Percentiles rank a stretch among this genome's conserved stretches.
Conservation (phyloP, 2,329 filamentous ascomycete genomes). For the Talaromyces funiculosus region DNA sequence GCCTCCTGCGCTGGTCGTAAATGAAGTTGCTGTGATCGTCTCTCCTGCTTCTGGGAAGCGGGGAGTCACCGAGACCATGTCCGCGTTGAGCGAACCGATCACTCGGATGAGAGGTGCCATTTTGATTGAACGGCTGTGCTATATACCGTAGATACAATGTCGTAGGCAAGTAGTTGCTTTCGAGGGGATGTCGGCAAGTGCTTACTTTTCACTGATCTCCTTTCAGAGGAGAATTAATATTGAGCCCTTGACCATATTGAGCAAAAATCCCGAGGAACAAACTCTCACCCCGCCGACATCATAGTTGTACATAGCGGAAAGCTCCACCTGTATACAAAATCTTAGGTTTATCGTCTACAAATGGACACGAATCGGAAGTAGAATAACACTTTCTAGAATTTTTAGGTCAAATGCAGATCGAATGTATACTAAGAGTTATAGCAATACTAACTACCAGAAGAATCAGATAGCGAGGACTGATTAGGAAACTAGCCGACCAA, state of each 20-base stretch:
- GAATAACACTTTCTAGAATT: neutral
- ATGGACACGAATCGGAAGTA: neutral
- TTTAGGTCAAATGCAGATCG: neutral
- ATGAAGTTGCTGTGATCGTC: slow-evolving; percentile 73
- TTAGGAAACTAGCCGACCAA: neutral
- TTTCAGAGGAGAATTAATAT: neutral
- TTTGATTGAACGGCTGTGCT: neutral
- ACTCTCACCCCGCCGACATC: slow-evolving; percentile 1
- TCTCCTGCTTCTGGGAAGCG: slow-evolving; percentile 81
- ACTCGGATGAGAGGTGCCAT: slow-evolving; percentile 62
- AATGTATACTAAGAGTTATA: neutral
- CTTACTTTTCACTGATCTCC: neutral
- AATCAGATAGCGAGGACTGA: neutral
- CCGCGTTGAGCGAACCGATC: slow-evolving; percentile 89
- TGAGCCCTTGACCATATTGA: neutral
- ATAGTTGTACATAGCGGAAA: neutral
- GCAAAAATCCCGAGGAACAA: neutral
- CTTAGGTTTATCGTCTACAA: neutral
- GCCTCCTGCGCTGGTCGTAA: slow-evolving; percentile 76
- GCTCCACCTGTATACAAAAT: neutral
- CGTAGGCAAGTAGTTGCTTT: neutral
- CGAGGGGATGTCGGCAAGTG: neutral
- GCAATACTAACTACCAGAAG: neutral
- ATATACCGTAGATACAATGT: too few species aligned
- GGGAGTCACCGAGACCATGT: slow-evolving; percentile 81